These are phyloP conservation scores for Eleusine coracana DNA, from an alignment of 176 grass and related monocot genomes.

Conservation along the genomic window DNA sequence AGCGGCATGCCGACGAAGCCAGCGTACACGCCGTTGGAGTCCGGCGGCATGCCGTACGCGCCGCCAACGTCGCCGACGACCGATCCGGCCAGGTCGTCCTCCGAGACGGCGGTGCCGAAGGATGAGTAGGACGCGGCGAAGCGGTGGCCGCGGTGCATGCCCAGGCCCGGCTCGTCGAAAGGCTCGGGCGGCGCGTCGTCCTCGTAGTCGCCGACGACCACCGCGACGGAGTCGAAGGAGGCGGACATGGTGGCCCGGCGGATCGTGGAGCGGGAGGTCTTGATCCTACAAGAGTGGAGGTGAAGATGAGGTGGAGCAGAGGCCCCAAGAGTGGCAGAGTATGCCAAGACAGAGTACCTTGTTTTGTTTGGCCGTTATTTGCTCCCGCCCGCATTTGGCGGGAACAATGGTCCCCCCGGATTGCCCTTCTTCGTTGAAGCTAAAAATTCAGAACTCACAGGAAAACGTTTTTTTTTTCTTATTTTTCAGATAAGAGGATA, in stretches of 20 bases:
- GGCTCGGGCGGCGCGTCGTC: too few species aligned
- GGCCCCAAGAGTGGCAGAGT: too few species aligned
- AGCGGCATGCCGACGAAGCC: slow-evolving; percentile 37
- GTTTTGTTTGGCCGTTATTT: too few species aligned
- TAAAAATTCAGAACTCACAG: too few species aligned
- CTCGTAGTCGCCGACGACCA: slow-evolving; percentile 37
- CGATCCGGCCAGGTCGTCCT: slow-evolving; percentile 44
- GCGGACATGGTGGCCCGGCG: slow-evolving; percentile 30
- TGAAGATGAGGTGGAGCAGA: too few species aligned
- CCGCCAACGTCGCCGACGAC: neutral
- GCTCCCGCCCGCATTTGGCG: too few species aligned
- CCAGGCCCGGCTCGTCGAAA: neutral
- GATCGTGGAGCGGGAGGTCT: neutral
- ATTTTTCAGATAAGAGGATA: too few species aligned
- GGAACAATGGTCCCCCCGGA: too few species aligned
- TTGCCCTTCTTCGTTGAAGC: too few species aligned
- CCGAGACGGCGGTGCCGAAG: slow-evolving; percentile 55
- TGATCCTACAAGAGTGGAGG: slow-evolving; percentile 34
- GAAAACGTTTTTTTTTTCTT: too few species aligned
- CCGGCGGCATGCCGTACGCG: slow-evolving; percentile 21
- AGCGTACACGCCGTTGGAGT: slow-evolving; percentile 25
- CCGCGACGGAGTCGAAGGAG: slow-evolving; percentile 3
- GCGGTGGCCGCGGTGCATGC: slow-evolving; percentile 44
- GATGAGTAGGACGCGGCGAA: slow-evolving; percentile 60
- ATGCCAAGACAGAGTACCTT: too few species aligned